Conservation (phyloP, 495 filamentous ascomycete genomes). For the Tuber brumale region DNA sequence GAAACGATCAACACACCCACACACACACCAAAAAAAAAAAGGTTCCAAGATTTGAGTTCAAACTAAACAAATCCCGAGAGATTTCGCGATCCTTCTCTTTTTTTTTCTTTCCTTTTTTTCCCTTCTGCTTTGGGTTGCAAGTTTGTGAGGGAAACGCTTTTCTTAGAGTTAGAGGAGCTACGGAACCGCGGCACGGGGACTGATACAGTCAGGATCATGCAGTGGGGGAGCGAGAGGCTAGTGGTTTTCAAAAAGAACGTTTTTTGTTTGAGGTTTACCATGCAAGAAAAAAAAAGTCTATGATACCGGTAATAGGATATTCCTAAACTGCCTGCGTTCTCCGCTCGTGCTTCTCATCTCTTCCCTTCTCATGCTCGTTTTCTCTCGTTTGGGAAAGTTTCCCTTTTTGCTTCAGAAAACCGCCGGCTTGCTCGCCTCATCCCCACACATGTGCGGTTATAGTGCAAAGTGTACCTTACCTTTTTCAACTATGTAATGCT, state of each 20-base stretch:
- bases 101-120: neutral
- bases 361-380: neutral
- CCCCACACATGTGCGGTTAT: neutral
- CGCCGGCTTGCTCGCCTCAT: neutral
- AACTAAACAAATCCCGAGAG: neutral
- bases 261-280: neutral
- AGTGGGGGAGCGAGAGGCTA: conserved; percentile 1
- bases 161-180: neutral
- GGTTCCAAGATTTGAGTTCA: conserved; percentile 3
- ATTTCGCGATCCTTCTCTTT: neutral
- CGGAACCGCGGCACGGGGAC: neutral
- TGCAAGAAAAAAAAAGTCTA: neutral
- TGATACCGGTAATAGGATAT: neutral
- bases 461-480: neutral
- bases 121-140: neutral
- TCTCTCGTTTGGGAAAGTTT: neutral
- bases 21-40: neutral
- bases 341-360: neutral
- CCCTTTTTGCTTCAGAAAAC: neutral
- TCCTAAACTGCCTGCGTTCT: neutral
- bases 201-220: neutral
- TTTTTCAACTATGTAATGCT: neutral
- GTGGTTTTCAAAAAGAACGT: neutral
- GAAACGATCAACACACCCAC: neutral
- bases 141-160: neutral